Conservation (phyloP, 345 rosid genomes). For the Ailanthus altissimus region DNA sequence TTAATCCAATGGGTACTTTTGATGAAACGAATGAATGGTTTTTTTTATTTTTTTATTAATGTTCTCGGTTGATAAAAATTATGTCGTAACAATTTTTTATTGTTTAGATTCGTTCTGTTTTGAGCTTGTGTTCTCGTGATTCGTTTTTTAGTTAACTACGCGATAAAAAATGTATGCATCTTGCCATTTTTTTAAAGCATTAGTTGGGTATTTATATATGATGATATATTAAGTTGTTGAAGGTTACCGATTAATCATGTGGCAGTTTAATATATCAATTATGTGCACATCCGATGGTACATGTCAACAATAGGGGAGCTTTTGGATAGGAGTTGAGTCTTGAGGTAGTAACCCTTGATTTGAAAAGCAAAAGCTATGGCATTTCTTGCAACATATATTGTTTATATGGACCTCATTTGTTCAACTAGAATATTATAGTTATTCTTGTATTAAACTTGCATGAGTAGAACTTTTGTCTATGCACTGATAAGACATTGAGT, state of each 20-base stretch:
- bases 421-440: background rate
- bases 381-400: background rate
- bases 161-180: too few species aligned
- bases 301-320: background rate
- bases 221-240: background rate
- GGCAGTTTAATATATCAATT: background rate
- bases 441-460: background rate
- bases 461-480: background rate
- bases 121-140: background rate
- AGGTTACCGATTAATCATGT: background rate
- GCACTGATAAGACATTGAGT: background rate
- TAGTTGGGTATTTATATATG: background rate
- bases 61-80: background rate
- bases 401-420: background rate
- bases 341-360: background rate
- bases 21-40: background rate
- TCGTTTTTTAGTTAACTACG: background rate
- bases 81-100: background rate
- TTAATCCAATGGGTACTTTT: background rate
- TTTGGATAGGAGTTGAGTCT: background rate
- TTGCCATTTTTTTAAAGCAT: background rate
- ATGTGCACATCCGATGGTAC: background rate
- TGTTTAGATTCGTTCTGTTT: background rate
- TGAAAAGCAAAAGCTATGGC: background rate
- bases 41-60: background rate